These are phyloP conservation scores for Fagopyrum esculentum DNA, from an alignment of 148 eudicot genomes.

Conservation along the genomic window DNA sequence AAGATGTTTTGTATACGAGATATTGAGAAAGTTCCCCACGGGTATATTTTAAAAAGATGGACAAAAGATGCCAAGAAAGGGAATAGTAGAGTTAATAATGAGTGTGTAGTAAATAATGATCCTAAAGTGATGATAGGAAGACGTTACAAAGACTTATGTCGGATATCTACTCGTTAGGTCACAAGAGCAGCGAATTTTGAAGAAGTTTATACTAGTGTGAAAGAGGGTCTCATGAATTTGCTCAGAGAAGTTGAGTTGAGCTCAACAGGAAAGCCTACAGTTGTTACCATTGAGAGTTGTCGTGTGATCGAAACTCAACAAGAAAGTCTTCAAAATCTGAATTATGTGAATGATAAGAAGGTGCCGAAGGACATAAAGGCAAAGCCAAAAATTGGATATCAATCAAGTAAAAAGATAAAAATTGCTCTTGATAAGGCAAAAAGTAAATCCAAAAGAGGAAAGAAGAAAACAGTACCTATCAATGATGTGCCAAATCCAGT, in stretches of 20 bases:
- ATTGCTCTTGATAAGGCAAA: background rate
- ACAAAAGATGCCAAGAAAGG: background rate
- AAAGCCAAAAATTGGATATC: background rate
- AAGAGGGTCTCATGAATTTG: background rate
- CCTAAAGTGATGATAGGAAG: no score
- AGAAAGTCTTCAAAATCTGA: background rate
- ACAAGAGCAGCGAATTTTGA: no score
- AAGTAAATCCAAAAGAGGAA: background rate
- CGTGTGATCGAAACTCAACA: background rate
- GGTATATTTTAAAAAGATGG: background rate
- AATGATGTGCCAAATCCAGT: background rate
- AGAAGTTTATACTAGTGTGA: background rate
- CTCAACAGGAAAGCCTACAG: background rate
- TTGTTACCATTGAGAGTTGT: background rate
- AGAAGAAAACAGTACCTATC: background rate
- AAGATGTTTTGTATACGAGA: background rate
- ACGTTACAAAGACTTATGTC: no score
- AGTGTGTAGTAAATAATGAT: no score
- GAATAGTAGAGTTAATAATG: no score
- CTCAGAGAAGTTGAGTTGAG: background rate
- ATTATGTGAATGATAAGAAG: background rate
- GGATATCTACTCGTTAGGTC: no score
- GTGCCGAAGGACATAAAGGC: background rate
- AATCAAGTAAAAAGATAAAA: background rate
- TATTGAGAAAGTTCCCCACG: background rate